Evolutionary conservation across 257 asterid genomes (phyloP), one percentile per base, ranked within the genome.

Genomic region (Lycium ferocissimum): DNA sequence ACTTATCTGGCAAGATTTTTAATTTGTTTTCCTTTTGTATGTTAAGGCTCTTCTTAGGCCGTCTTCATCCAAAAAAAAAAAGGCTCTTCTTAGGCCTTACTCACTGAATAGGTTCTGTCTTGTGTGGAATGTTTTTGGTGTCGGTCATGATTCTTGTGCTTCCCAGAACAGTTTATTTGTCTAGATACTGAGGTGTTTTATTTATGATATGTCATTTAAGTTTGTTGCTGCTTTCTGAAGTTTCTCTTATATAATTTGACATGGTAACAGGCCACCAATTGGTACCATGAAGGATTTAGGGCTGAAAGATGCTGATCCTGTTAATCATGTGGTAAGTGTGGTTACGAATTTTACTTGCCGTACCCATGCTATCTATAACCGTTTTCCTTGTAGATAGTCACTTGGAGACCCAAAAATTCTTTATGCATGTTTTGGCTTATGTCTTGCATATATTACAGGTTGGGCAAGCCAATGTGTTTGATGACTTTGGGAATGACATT

Each of bases 301-400:
- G 56, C 53, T 66, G 86, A 38, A 79, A 56, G 73, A 72, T 59
- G 79, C 87, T 54, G 73, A 79, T 62, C 83, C 80, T 80, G 57
- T 51, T 58, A 87, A 86, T 82, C 90, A 86, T 65, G 85, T 62
- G 51, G 97, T 95, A 93, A 87, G 96, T 85, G 63, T 72, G 80
- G 65, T 14, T 53, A 13, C 82, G 47, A 63, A 85, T 76, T 84
- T 76, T 22, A 70, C 35, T 35, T 63, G 81, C 43, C 53, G n/a
- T 37, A 17, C 5, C 40, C 51, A 61, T 76, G 9, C 56, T 51
- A 61, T 65, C 69, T 40, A 45, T 51, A 14, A 0, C 81, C 20
- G 51, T 26, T 73, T 76, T 18, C 63, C 22, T 76, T 76, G 20
- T 51, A 22, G 82, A 51, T 51, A 76, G 82, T 53, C 82, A 53